A percentile compares a stretch with the other conserved stretches of the same genome.
Conservation (phyloP, 352 stramenopile genomes). For the Phytophthora pini region DNA sequence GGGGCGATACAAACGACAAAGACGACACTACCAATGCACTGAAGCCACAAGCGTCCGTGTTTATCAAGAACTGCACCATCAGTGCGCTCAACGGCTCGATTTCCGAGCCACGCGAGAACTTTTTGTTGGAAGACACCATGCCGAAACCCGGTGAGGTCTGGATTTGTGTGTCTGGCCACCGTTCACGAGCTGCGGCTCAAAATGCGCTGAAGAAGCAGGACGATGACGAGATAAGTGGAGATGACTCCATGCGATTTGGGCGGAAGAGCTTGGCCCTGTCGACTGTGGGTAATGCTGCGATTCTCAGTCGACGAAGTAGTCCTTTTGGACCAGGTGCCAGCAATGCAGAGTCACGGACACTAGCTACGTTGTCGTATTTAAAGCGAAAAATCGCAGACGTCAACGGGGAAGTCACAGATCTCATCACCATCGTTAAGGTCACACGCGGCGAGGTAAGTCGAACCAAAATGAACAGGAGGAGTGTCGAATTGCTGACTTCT, state of each 20-base stretch:
- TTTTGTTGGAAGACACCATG: slow-evolving; percentile 79
- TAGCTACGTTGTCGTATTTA: slow-evolving; percentile 46
- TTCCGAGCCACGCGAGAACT: slow-evolving; percentile 52
- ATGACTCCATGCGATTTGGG: slow-evolving; percentile 12
- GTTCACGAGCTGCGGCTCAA: slow-evolving; percentile 38
- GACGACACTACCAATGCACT: slow-evolving; percentile 24
- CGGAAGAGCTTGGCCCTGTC: slow-evolving; percentile 31
- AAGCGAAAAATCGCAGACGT: slow-evolving; percentile 57
- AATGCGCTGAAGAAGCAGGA: slow-evolving; percentile 45
- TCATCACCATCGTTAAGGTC: slow-evolving; percentile 81
- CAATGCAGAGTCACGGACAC: slow-evolving; percentile 32
- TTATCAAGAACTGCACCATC: slow-evolving; percentile 69
- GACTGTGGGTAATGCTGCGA: slow-evolving; percentile 30
- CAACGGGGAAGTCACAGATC: slow-evolving; percentile 58
- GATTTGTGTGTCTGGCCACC: slow-evolving; percentile 69
- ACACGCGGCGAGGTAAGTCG: slow-evolving; percentile 62
- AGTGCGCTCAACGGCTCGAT: slow-evolving; percentile 48
- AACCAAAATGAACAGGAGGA: background rate
- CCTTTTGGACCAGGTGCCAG: slow-evolving; percentile 25
- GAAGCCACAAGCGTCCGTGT: slow-evolving; percentile 34
- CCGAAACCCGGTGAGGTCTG: slow-evolving; percentile 80
- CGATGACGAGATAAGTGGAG: slow-evolving; percentile 5
- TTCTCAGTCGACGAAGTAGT: slow-evolving; percentile 45
- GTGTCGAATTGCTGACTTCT: background rate
- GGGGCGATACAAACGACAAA: slow-evolving; percentile 9